A percentile compares a stretch with the other conserved stretches of the same genome.
Evolutionary conservation across 768 basidiomycete species (phyloP).

Genomic region (Gloeopeniophorella convolvens): DNA sequence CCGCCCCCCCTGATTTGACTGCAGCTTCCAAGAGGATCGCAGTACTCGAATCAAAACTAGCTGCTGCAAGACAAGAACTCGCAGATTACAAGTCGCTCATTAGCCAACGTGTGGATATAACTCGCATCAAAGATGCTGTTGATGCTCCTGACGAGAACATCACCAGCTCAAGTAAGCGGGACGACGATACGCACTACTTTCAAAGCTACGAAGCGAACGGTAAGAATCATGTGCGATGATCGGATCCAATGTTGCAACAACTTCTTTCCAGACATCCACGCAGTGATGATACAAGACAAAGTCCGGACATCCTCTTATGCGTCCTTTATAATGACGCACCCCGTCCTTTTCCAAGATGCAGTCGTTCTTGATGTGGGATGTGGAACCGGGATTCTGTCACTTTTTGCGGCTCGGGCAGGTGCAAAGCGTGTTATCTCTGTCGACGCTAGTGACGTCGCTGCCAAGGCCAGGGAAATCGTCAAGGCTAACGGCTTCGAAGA

Average conservation of each 20-base stretch:
- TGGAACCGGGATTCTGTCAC: constrained; percentile 87
- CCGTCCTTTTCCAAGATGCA: constrained; percentile 73
- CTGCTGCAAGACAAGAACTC: constrained; percentile 51
- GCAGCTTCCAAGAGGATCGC: constrained; percentile 42
- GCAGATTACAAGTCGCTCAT: constrained; percentile 56
- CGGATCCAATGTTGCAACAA: too few species aligned
- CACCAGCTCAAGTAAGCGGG: constrained; percentile 35
- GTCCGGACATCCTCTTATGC: constrained; percentile 92
- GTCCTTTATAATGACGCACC: constrained; percentile 80
- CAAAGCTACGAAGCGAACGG: constrained; percentile 86
- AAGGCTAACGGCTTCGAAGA: constrained; percentile 49
- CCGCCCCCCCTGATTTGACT: constrained; percentile 28
- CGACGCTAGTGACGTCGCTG: constrained; percentile 73
- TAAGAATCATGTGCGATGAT: too few species aligned
- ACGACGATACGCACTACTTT: constrained; percentile 94
- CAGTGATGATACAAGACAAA: constrained; percentile 94
- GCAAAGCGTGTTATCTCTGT: constrained; percentile 88
- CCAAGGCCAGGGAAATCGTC: constrained; percentile 44
- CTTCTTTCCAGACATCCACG: constrained; percentile 70
- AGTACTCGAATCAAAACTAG: constrained; percentile 56
- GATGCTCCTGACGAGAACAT: constrained; percentile 28
- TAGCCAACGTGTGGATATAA: constrained; percentile 43
- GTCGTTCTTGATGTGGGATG: constrained; percentile 94
- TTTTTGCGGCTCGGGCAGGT: constrained; percentile 85
- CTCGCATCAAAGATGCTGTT: constrained; percentile 37